phyloP scores from a whole-genome alignment of 2,329 filamentous ascomycete genomes.

The Chalaropsis thielavioides region DNA sequence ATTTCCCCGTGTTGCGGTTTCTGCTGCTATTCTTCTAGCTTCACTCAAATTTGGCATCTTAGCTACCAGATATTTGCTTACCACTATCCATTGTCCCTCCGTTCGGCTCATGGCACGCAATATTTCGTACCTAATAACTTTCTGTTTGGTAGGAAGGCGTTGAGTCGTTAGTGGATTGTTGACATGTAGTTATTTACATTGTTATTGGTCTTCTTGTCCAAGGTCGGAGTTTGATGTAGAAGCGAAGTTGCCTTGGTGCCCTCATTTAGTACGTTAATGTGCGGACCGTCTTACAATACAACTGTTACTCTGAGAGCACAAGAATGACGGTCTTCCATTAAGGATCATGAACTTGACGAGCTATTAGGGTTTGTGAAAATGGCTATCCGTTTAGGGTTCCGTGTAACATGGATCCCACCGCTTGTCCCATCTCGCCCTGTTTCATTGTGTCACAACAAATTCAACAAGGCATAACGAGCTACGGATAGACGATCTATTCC shows the following conservation, averaged over 20 bases:
- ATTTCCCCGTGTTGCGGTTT: not conserved
- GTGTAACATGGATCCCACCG: not conserved
- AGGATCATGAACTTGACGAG: no score
- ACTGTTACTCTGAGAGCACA: no score
- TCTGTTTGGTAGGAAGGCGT: not conserved
- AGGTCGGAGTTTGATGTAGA: not conserved
- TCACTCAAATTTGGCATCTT: no score
- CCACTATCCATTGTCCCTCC: no score
- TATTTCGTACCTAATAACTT: no score
- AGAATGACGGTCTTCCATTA: no score
- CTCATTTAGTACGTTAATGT: not conserved
- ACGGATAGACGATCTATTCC: not conserved
- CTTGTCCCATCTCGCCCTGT: not conserved
- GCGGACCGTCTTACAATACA: not conserved
- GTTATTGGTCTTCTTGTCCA: not conserved
- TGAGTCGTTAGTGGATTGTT: not conserved
- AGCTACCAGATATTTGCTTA: no score
- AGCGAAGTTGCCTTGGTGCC: not conserved
- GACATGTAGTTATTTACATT: not conserved
- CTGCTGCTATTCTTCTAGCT: no score
- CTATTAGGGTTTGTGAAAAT: not conserved
- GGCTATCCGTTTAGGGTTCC: not conserved
- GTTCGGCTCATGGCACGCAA: not conserved
- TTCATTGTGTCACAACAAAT: not conserved
- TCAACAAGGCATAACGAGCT: not conserved